Evolutionary conservation across 306 rosid species (phyloP).

Genomic region (Lagenaria siceraria): DNA sequence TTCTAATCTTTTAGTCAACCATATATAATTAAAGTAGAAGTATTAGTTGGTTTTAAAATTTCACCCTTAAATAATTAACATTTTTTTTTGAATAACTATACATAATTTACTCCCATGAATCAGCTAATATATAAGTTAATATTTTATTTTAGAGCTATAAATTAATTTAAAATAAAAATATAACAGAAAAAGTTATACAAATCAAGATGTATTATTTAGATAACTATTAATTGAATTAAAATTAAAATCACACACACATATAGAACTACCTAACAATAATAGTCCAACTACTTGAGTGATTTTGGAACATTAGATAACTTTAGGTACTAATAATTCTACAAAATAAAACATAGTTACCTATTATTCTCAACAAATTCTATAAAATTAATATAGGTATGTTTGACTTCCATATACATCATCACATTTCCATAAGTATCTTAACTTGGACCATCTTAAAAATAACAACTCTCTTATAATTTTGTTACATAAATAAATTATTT

Average conservation of each 20-base stretch:
- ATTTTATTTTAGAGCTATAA: background rate
- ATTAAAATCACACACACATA: background rate
- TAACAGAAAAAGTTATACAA: background rate
- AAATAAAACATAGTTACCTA: too few species aligned
- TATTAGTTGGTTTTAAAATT: background rate
- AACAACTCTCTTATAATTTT: background rate
- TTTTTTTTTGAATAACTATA: too few species aligned
- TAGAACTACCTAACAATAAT: background rate
- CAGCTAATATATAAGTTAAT: background rate
- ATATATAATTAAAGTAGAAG: background rate
- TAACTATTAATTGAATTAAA: background rate
- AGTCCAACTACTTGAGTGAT: background rate
- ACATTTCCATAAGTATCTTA: too few species aligned
- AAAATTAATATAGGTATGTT: too few species aligned
- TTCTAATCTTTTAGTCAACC: too few species aligned
- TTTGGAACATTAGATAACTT: too few species aligned
- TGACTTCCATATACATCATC: too few species aligned
- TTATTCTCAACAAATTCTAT: too few species aligned
- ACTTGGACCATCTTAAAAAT: background rate
- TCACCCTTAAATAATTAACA: background rate
- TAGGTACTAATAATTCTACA: too few species aligned
- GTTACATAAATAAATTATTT: background rate
- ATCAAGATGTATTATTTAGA: background rate
- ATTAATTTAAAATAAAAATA: background rate
- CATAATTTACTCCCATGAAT: background rate